Conservation (phyloP, 495 filamentous ascomycete species). For the Talaromyces borbonicus region DNA sequence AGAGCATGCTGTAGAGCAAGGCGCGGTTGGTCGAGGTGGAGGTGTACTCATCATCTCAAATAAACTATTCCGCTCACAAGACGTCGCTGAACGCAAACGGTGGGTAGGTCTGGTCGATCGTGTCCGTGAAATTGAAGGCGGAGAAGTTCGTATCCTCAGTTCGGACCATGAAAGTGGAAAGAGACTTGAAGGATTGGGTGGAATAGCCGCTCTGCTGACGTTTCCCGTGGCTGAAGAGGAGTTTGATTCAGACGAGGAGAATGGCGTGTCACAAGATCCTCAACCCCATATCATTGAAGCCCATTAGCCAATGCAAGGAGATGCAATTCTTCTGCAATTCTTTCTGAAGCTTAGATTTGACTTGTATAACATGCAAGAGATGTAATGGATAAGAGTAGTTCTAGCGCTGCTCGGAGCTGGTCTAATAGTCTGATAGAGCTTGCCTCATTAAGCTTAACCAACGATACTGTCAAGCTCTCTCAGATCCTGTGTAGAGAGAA, state of each 20-base stretch:
- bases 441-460: background rate
- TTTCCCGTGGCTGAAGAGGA: conserved; percentile 70
- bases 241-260: conserved; percentile 25
- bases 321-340: too few species aligned
- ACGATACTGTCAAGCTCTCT: conserved; percentile 4
- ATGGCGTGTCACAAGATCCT: conserved; percentile 2
- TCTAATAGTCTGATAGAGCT: too few species aligned
- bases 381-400: too few species aligned
- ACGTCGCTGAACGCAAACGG: conserved; percentile 65
- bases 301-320: background rate
- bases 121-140: conserved; percentile 74
- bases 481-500: conserved; percentile 5
- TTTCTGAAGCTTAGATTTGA: too few species aligned
- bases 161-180: conserved; percentile 91
- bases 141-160: conserved; percentile 79
- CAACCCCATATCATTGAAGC: conserved; percentile 1
- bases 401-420: too few species aligned
- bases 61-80: conserved; percentile 71
- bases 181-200: conserved; percentile 72
- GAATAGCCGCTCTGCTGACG: conserved; percentile 82
- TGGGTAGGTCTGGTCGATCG: conserved; percentile 85
- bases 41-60: conserved; percentile 81
- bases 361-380: too few species aligned
- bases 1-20: conserved; percentile 74
- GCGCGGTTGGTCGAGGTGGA: conserved; percentile 78